Evolutionary conservation across 148 eudicot species (phyloP).

Genomic region (Rhododendron vialii): DNA sequence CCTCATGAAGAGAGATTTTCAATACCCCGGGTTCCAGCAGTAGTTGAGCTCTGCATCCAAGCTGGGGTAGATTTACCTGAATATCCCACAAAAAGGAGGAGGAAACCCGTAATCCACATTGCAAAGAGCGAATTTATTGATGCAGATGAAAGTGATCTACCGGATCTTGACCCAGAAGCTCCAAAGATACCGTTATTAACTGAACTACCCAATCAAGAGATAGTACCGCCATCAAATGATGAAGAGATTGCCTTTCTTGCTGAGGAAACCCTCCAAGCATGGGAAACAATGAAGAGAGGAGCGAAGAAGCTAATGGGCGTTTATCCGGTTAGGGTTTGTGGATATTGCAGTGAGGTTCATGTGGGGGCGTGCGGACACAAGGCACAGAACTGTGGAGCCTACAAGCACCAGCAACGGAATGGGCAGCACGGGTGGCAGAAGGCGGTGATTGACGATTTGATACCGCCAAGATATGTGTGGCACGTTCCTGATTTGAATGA

Average conservation of each 20-base stretch:
- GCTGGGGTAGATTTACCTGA: constrained; percentile 81
- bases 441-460: constrained; percentile 72
- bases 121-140: constrained; percentile 77
- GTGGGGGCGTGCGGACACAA: constrained; percentile 89
- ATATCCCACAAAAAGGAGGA: constrained; percentile 79
- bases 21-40: constrained; percentile 79
- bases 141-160: constrained; percentile 89
- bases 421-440: constrained; percentile 99
- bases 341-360: constrained; percentile 93
- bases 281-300: constrained; percentile 88
- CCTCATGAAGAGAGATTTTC: constrained; percentile 81
- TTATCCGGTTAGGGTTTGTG: constrained; percentile 92
- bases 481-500: constrained; percentile 73
- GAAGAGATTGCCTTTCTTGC: constrained; percentile 68
- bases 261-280: constrained; percentile 86
- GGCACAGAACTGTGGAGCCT: constrained; percentile 91
- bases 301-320: constrained; percentile 76
- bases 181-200: constrained; percentile 40
- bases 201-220: constrained; percentile 47
- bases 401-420: constrained; percentile 94
- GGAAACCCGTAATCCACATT: constrained; percentile 75
- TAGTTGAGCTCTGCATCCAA: constrained; percentile 92
- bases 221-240: constrained; percentile 21
- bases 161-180: constrained; percentile 59
- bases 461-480: constrained; percentile 94